Evolutionary conservation across 176 grass and related monocot genomes (phyloP).

Genomic region (Oryza coarctata): DNA sequence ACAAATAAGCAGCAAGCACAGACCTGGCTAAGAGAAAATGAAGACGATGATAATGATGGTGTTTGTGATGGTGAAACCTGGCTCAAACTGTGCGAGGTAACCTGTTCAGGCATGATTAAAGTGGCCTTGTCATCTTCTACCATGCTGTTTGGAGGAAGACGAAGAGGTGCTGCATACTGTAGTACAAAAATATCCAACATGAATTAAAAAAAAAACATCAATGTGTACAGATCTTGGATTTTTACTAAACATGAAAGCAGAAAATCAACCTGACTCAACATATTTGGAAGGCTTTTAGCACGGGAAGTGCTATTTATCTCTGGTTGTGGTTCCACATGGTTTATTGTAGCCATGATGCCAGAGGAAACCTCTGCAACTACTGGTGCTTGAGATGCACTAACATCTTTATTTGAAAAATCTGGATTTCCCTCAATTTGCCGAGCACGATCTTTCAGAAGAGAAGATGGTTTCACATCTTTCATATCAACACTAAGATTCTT

Average conservation of each 20-base stretch:
- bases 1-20: constrained; percentile 29
- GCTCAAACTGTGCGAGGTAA: constrained; percentile 52
- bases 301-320: constrained; percentile 70
- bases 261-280: constrained; percentile 63
- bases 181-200: constrained; percentile 40
- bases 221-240: background rate
- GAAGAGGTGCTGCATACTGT: constrained; percentile 72
- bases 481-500: constrained; percentile 94
- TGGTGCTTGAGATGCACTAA: constrained; percentile 57
- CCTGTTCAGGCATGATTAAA: constrained; percentile 81
- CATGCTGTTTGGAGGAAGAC: constrained; percentile 65
- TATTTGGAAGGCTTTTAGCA: constrained; percentile 61
- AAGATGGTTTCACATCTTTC: constrained; percentile 94
- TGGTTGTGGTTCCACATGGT: constrained; percentile 68
- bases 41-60: constrained; percentile 54
- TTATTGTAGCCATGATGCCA: constrained; percentile 52
- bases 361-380: constrained; percentile 53
- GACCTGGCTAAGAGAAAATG: constrained; percentile 93
- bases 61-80: constrained; percentile 69
- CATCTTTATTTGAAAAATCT: constrained; percentile 98
- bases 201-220: constrained; percentile 11
- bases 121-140: constrained; percentile 87
- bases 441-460: constrained; percentile 72
- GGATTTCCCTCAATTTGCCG: constrained; percentile 88
- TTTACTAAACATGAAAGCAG: background rate